These are phyloP conservation scores for Claviceps arundinis DNA, from an alignment of 2,329 filamentous ascomycete genomes.

Conservation along the genomic window DNA sequence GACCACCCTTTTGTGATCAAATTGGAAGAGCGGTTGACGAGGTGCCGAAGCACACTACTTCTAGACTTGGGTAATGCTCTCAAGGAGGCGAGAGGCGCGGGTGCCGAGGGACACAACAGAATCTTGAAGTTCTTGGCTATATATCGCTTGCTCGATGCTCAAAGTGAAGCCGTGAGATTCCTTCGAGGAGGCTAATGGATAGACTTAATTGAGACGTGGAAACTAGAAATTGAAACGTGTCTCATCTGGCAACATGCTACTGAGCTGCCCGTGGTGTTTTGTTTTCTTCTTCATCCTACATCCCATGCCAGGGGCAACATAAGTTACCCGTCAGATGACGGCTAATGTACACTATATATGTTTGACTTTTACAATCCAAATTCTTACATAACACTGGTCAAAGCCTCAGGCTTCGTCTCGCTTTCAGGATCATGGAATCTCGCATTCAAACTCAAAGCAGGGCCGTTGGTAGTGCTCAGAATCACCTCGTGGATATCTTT, in stretches of 20 bases:
- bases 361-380: neutral
- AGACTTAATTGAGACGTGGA: neutral
- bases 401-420: slow-evolving; percentile 35
- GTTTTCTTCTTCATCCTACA: neutral
- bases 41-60: slow-evolving; percentile 43
- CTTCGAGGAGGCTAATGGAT: slow-evolving; percentile 25
- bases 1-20: slow-evolving; percentile 37
- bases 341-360: slow-evolving; percentile 26
- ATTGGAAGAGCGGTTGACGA: slow-evolving; percentile 35
- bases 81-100: slow-evolving; percentile 30
- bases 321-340: slow-evolving; percentile 14
- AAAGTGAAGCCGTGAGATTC: slow-evolving; percentile 37
- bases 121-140: slow-evolving; percentile 39
- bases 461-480: slow-evolving; percentile 74
- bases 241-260: slow-evolving; percentile 17
- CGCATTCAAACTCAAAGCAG: slow-evolving; percentile 77
- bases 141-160: slow-evolving; percentile 39
- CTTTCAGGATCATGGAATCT: slow-evolving; percentile 54
- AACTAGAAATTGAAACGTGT: neutral
- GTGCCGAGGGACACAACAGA: slow-evolving; percentile 27
- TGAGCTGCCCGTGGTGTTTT: slow-evolving; percentile 2
- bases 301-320: neutral
- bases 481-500: slow-evolving; percentile 48
- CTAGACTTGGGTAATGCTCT: slow-evolving; percentile 40
- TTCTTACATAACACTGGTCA: slow-evolving; percentile 41